phyloP scores from a whole-genome alignment of 495 filamentous ascomycete species.

The Lineolata rhizophorae region DNA sequence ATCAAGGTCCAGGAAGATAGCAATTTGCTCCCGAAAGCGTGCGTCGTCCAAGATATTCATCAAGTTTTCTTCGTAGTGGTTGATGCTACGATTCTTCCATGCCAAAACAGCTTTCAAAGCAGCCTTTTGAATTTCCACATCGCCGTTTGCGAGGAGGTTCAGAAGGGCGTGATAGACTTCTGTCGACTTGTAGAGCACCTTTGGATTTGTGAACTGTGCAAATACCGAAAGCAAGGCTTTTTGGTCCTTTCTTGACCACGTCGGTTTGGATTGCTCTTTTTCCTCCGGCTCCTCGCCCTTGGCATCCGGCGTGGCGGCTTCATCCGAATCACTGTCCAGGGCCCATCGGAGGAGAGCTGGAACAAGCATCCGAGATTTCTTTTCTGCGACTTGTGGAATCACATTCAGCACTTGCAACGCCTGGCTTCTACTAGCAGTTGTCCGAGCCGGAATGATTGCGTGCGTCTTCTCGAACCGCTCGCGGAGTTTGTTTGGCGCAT shows the following conservation, averaged over 20 bases:
- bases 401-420: constrained; percentile 59
- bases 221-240: constrained; percentile 67
- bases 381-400: constrained; percentile 60
- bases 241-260: constrained; percentile 47
- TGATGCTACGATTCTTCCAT: constrained; percentile 61
- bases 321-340: constrained; percentile 6
- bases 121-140: constrained; percentile 67
- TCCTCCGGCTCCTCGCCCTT: constrained; percentile 8
- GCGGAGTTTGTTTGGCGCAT: constrained; percentile 25
- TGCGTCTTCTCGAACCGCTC: constrained; percentile 26
- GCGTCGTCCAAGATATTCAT: constrained; percentile 79
- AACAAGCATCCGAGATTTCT: constrained; percentile 58
- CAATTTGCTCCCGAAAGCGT: constrained; percentile 75
- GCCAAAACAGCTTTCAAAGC: constrained; percentile 68
- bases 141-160: constrained; percentile 58
- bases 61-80: constrained; percentile 67
- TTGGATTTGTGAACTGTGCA: constrained; percentile 64
- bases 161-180: constrained; percentile 58
- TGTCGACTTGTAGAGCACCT: constrained; percentile 50
- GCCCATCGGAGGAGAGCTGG: constrained; percentile 72
- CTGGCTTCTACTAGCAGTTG: constrained; percentile 29
- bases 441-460: constrained; percentile 9
- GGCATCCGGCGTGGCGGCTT: constrained; percentile 19
- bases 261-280: constrained; percentile 1
- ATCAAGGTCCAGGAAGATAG: constrained; percentile 53